Conservation (phyloP, 2,329 filamentous ascomycete genomes). For the Beauveria medogensis region DNA sequence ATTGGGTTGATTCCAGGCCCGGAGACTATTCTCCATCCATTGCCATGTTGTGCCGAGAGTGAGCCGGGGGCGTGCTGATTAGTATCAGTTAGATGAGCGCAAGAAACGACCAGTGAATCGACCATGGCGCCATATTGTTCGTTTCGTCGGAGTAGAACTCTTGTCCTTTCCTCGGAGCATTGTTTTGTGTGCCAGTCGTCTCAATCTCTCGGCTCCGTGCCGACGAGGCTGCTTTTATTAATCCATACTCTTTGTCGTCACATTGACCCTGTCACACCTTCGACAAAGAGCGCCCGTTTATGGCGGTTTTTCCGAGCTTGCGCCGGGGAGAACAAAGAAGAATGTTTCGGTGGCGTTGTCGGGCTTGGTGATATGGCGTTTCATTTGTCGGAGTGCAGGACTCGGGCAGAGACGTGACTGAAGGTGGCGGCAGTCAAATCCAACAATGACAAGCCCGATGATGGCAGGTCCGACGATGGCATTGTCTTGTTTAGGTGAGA, state of each 20-base stretch:
- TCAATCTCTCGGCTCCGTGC: not conserved
- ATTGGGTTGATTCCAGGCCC: too few species aligned
- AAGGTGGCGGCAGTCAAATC: not conserved
- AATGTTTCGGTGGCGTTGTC: not conserved
- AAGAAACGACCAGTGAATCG: too few species aligned
- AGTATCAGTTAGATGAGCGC: too few species aligned
- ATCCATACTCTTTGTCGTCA: not conserved
- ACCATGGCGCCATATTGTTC: too few species aligned
- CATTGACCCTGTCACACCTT: not conserved
- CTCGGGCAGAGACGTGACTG: not conserved
- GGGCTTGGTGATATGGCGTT: not conserved
- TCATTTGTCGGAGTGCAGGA: not conserved
- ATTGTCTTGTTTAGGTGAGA: too few species aligned
- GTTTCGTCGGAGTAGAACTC: not conserved
- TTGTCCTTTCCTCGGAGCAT: too few species aligned
- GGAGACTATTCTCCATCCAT: too few species aligned
- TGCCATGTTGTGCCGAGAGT: too few species aligned
- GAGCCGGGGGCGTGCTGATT: too few species aligned
- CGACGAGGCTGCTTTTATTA: not conserved
- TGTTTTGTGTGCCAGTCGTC: not conserved
- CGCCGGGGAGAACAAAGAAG: not conserved
- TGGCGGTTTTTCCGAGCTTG: not conserved
- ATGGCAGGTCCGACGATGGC: too few species aligned
- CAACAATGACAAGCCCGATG: too few species aligned
- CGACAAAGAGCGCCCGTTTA: not conserved